Conservation (phyloP, 2,329 filamentous ascomycete genomes). For the Colletotrichum karsti region DNA sequence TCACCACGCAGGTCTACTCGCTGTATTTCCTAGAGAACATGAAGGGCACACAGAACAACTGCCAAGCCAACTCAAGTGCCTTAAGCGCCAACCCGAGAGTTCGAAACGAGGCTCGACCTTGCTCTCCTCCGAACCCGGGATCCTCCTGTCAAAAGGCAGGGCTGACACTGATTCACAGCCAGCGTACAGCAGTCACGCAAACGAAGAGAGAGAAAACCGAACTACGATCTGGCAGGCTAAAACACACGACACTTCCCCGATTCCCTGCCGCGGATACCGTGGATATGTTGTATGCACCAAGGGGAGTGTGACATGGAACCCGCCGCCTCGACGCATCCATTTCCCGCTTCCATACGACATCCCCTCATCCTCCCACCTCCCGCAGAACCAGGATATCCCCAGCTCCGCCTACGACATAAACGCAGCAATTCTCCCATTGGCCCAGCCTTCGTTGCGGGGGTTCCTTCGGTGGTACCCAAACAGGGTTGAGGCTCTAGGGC, state of each 20-base stretch:
- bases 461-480: not conserved
- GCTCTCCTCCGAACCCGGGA: not conserved
- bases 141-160: not conserved
- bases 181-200: not conserved
- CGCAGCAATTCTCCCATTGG: conserved; percentile 11
- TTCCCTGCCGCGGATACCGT: not conserved
- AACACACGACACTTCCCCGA: conserved; percentile 2
- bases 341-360: not conserved
- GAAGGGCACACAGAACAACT: too few species aligned
- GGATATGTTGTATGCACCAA: too few species aligned
- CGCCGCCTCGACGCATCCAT: not conserved
- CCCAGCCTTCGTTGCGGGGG: not conserved
- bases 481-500: conserved; percentile 12
- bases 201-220: not conserved
- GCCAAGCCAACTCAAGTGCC: too few species aligned
- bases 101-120: not conserved
- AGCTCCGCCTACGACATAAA: not conserved
- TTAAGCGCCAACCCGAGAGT: not conserved
- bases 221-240: not conserved
- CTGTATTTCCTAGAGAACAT: too few species aligned
- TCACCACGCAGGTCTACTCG: too few species aligned
- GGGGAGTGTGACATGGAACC: not conserved
- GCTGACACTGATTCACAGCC: not conserved
- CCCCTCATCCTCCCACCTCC: not conserved
- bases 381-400: not conserved